Base-by-base conservation (phyloP, 345 rosid genomes). In the Rhizophora mangle region DNA sequence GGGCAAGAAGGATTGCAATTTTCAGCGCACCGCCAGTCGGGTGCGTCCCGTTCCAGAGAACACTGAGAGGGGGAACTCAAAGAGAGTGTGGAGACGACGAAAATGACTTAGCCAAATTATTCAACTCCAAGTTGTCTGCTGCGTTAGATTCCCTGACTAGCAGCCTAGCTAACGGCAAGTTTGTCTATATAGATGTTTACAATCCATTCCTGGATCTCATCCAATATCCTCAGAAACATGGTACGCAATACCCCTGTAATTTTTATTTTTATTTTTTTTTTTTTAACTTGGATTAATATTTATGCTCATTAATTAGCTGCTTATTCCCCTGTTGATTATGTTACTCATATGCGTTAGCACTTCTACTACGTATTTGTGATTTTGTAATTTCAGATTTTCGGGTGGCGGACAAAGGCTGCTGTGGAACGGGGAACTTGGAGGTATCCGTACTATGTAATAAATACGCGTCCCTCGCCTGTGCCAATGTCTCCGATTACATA, bases 1-100 rank as follows among this genome's bases (percentile, higher is more conserved):
- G 93, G 10, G 86, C 83, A 9, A 74, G 87, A 68, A 78, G 78
- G 54, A 68, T 88, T 26, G 82, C 60, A 11, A 74, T 86, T 0
- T 74, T 88, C 2, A 65, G 79, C 59, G 63, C 84, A 31, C 85
- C 89, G 2, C 88, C 93, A 16, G 22, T 86, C 18, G 93, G 93
- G 27, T 88, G 90, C 53, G 67, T 88, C 56, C 88, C 93, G 1
- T 64, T 81, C 0, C 80, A 76, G 4, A 79, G 88, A 75, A 81
- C 83, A 19, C 3, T 76, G 15, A 77, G 29, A 3, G 85, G 81
- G 8, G 81, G 84, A 11, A 11, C 19, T 22, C 31, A 6, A 9
- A 49, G 82, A 27, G 66, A 49, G 10, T 84, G 88, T 66, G 72
- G 76, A 24, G 79, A 72, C n/a, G 27, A 70, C 1, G 57, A 65